Conservation (phyloP, 2,329 filamentous ascomycete genomes). For the Penicillium hesseltinei region DNA sequence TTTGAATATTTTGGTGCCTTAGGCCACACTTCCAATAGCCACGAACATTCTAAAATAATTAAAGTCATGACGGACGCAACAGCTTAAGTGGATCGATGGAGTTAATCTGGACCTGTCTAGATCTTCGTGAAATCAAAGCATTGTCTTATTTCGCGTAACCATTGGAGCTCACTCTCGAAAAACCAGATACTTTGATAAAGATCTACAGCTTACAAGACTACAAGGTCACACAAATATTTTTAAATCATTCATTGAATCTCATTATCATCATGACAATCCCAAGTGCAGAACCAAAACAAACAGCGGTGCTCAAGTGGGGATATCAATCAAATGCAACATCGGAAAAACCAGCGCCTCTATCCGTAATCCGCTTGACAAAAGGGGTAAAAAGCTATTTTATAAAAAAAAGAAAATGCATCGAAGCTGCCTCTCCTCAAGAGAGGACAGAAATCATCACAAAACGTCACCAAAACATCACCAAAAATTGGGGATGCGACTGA, state of each 20-base stretch:
- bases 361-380: conserved; percentile 24
- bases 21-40: neutral
- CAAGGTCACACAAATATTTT: conserved; percentile 1
- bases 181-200: neutral
- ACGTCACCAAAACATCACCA: neutral
- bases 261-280: conserved; percentile 27
- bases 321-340: conserved; percentile 27
- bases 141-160: too few species aligned
- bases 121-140: too few species aligned
- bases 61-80: neutral
- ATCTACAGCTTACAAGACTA: neutral
- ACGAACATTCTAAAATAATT: neutral
- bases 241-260: conserved; percentile 25
- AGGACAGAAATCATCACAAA: conserved; percentile 16
- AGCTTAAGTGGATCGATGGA: neutral
- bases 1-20: neutral
- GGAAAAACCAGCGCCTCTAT: conserved; percentile 35
- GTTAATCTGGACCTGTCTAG: neutral
- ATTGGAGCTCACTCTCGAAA: neutral
- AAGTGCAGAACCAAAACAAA: conserved; percentile 16
- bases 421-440: conserved; percentile 12
- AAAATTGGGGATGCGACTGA: conserved; percentile 5
- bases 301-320: conserved; percentile 23
- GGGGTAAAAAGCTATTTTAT: conserved; percentile 13
- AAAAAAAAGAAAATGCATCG: conserved; percentile 23